These are phyloP conservation scores for Candida krabiensis DNA, from an alignment of 805 yeast genomes.

Conservation along the genomic window DNA sequence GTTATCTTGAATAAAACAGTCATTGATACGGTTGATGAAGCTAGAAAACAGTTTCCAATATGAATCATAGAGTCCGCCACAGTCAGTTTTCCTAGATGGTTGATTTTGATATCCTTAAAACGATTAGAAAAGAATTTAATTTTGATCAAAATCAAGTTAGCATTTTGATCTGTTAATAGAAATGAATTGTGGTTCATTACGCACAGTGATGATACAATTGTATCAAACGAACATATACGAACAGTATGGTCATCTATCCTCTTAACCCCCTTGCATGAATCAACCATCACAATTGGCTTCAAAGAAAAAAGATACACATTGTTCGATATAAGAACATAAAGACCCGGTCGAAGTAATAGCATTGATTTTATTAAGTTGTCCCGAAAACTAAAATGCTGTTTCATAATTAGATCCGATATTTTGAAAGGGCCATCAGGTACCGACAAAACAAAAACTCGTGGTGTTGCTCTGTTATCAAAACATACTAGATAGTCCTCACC, in stretches of 20 bases:
- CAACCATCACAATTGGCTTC: background rate
- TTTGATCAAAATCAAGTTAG: background rate
- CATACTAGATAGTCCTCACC: no score
- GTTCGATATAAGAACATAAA: constrained; percentile 8
- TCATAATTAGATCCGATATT: background rate
- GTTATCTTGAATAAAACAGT: constrained; percentile 4
- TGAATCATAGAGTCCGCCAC: constrained; percentile 2
- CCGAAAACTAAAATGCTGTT: background rate
- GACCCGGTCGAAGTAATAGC: background rate
- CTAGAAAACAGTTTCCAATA: constrained; percentile 3
- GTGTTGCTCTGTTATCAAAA: no score
- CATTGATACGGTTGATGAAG: constrained; percentile 3
- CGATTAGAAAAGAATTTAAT: background rate
- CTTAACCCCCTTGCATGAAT: background rate
- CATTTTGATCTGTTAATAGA: constrained; percentile 3
- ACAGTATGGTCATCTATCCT: background rate
- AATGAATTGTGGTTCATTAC: background rate
- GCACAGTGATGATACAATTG: background rate
- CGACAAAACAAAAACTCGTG: no score
- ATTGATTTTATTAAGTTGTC: background rate
- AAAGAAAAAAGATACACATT: constrained; percentile 2
- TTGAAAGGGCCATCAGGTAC: no score
- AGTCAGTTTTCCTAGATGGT: constrained; percentile 4
- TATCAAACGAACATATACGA: background rate
- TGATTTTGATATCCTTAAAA: background rate